Evolutionary conservation across 2,329 filamentous ascomycete species (phyloP), one percentile per base, ranked within the genome.

Genomic region (Diaporthe citriasiana): DNA sequence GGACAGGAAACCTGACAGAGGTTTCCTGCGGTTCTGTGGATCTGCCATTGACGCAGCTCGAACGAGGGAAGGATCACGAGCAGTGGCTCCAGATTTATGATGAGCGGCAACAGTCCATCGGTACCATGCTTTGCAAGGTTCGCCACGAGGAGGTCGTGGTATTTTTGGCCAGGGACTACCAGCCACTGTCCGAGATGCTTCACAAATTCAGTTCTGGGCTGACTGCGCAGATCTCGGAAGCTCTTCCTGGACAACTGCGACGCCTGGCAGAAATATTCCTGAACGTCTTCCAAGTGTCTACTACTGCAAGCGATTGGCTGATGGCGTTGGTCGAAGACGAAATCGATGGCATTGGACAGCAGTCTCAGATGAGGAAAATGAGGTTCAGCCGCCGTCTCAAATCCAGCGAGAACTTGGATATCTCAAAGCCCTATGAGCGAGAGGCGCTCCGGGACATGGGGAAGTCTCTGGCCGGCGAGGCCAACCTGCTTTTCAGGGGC

Each of bases 261-360:
- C 89, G 91, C n/a, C 83, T 98, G 12, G 94, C 95, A 2, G 95
- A 98, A 80, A 92, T 93, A 38, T 90, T 98, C 50, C 85, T 98
- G 76, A 97, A 98, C 81, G 97, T 99, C 70, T 99, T 96, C 79
- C 97, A 99, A 80, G 95, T 97, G 4, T 96, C 95, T 3, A 95
- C 94, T 0, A 90, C 91, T 50, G 93, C 94, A 3, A 89, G 89
- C 56, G 95, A 98, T 74, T 99, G 97, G 97, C 89, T 99, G 30
- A 97, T 95, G 87, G 92, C 94, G 3, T 86, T 99, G 53, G 94
- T 98, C 0, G 97, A 99, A 82, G 96, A 98, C 80, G 97, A 99
- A 82, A 98, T 99, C 73, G 97, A 98, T 79, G 96, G 96, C 0
- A 92, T 97, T 25, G 91, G 95, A 72, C 97, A 93, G 80, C 95